Base-by-base conservation (phyloP, 331 rosid genomes). In the Spiraea crenata region DNA sequence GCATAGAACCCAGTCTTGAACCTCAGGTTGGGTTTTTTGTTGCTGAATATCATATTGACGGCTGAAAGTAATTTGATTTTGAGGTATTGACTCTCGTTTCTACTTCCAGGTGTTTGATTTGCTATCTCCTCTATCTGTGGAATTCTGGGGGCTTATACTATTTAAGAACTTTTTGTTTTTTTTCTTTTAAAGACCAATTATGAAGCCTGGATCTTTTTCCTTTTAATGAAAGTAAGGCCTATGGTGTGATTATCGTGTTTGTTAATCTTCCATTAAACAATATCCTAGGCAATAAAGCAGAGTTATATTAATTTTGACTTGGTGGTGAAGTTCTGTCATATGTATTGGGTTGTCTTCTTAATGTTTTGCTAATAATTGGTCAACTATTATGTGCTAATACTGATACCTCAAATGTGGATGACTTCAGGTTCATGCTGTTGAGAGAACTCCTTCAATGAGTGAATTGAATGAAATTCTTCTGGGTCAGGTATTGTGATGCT, bases 371-470 rank as follows among this genome's bases (percentile, higher is more conserved):
- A 10, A 44, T 44, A 42, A 16, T 0, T 40, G 17, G 49, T 40
- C 41, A 41, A 7, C 41, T 17, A 44, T 63, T 6, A 42, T 63
- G 35, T 25, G 20, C 54, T 55, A 31, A 57, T 44, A 44, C n/a
- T 16, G 35, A 41, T 34, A 4, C 44, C 46, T 31, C 7, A 19
- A 17, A 44, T 70, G 41, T 13, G 50, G 3, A 57, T 69, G 63
- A 76, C 74, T 78, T 70, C 87, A 95, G 99, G 97, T 91, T 76
- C 85, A 83, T 70, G 96, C 99, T 63, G 84, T 95, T 61, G 96
- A 95, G 84, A 95, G 88, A 86, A 89, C 96, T 75, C 98, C 97
- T 81, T 95, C 99, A 76, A 86, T 95, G 99, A 95, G 99, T 72
- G 96, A 89, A 80, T 71, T 91, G 82, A 95, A 91, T 74, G 98